Evolutionary conservation across 2,329 filamentous ascomycete species (phyloP).

Genomic region (Endoconidiophora polonica): DNA sequence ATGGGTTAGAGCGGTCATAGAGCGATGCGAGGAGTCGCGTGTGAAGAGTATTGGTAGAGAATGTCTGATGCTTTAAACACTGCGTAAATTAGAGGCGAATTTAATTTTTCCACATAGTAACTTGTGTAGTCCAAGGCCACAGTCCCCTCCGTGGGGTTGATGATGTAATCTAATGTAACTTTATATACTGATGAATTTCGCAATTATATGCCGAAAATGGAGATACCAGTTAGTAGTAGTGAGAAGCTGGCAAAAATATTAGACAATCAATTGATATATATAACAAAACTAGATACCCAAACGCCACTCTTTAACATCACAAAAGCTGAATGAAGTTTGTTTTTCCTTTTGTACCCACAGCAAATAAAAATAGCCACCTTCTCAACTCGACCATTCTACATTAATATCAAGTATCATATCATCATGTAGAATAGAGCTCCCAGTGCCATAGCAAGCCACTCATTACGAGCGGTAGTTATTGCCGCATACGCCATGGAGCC

Average conservation of each 20-base stretch:
- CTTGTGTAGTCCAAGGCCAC: no score
- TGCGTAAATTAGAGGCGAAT: no score
- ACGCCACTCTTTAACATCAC: background rate
- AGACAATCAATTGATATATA: background rate
- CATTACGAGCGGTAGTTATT: background rate
- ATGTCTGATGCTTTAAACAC: slow-evolving; percentile 22
- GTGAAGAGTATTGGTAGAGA: slow-evolving; percentile 32
- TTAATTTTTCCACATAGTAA: no score
- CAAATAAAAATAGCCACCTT: no score
- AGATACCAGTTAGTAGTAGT: no score
- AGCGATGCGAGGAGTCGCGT: slow-evolving; percentile 28
- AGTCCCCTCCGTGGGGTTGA: no score
- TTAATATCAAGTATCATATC: background rate
- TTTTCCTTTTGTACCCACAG: background rate
- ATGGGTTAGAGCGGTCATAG: slow-evolving; percentile 28
- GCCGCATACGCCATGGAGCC: slow-evolving; percentile 7
- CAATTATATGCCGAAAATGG: no score
- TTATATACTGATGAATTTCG: no score
- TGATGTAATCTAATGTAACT: no score
- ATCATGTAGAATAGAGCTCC: background rate
- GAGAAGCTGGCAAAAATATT: background rate
- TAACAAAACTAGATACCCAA: no score
- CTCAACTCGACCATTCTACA: no score
- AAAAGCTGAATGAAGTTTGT: background rate
- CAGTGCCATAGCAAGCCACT: background rate